Conservation (phyloP, 352 stramenopile species). For the Pythium sukuiense region DNA sequence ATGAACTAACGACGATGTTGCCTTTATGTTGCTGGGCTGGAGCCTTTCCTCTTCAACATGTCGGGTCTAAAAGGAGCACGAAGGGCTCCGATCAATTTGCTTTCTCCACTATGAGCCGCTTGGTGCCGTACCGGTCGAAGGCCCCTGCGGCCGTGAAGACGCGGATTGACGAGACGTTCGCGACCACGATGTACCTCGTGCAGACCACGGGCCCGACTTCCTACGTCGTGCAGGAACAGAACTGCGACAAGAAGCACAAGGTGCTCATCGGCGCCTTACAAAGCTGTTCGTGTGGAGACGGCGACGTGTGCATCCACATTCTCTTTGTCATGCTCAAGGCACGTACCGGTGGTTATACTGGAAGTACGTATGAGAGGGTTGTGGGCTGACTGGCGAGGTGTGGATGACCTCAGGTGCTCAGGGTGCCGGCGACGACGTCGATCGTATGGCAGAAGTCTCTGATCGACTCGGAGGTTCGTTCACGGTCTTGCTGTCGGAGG, state of each 20-base stretch:
- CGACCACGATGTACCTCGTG: constrained; percentile 78
- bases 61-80: too few relatives aligned
- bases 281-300: constrained; percentile 69
- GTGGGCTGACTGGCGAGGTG: not conserved
- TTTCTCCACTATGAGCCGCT: constrained; percentile 76
- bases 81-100: too few relatives aligned
- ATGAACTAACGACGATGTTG: too few relatives aligned
- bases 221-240: constrained; percentile 82
- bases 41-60: too few relatives aligned
- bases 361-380: too few relatives aligned
- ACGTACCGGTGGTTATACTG: not conserved
- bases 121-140: constrained; percentile 68
- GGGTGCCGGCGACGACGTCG: constrained; percentile 60
- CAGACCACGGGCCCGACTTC: constrained; percentile 76
- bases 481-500: too few relatives aligned
- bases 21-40: too few relatives aligned
- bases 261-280: constrained; percentile 76
- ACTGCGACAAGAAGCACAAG: constrained; percentile 69
- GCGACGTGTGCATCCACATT: constrained; percentile 81
- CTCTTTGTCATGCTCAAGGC: constrained; percentile 89
- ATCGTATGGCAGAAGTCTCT: constrained; percentile 87
- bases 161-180: constrained; percentile 68
- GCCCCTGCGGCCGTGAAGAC: constrained; percentile 40
- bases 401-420: constrained; percentile 53
- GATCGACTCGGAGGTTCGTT: constrained; percentile 67